A percentile compares a stretch with the other conserved stretches of the same genome.
phyloP scores from a whole-genome alignment of 805 yeast genomes.

The Ogataea minuta region DNA sequence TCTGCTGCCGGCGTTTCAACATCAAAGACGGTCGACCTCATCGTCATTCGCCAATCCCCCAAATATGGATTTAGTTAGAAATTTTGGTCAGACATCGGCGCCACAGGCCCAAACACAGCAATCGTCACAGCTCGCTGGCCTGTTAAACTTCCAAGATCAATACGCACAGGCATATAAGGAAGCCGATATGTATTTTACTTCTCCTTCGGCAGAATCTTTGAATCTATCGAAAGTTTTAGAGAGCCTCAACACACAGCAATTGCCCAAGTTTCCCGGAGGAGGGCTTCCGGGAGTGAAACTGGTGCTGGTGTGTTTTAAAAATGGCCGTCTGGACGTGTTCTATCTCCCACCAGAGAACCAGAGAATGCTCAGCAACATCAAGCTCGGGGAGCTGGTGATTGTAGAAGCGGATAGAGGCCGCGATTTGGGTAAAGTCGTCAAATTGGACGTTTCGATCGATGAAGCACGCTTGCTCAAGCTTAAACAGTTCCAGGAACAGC shows the following conservation, averaged over 20 bases:
- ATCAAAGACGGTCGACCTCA: slow-evolving; percentile 15
- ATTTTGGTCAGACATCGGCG: slow-evolving; percentile 21
- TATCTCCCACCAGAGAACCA: slow-evolving; percentile 45
- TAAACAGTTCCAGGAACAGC: slow-evolving; percentile 69
- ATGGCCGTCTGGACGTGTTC: slow-evolving; percentile 77
- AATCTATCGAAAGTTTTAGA: slow-evolving; percentile 26
- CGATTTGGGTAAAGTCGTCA: slow-evolving; percentile 68
- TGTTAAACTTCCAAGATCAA: slow-evolving; percentile 25
- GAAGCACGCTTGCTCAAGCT: slow-evolving; percentile 68
- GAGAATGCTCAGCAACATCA: slow-evolving; percentile 31
- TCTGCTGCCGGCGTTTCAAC: slow-evolving; percentile 13
- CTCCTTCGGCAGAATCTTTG: slow-evolving; percentile 26
- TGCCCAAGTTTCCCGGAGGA: slow-evolving; percentile 35
- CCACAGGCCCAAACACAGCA: slow-evolving; percentile 13
- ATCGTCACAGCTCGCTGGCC: slow-evolving; percentile 1
- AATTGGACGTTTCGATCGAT: slow-evolving; percentile 55
- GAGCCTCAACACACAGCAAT: slow-evolving; percentile 21
- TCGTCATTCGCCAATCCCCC: slow-evolving; percentile 22
- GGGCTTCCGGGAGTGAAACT: slow-evolving; percentile 39
- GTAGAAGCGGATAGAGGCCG: slow-evolving; percentile 84
- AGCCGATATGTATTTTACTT: slow-evolving; percentile 29
- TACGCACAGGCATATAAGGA: slow-evolving; percentile 26
- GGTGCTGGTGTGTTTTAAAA: slow-evolving; percentile 71
- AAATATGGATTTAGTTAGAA: slow-evolving; percentile 22
- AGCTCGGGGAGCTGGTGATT: slow-evolving; percentile 66